phyloP scores from a whole-genome alignment of 192 early-diverging fungal species.

The Pecoramyces ruminantium region DNA sequence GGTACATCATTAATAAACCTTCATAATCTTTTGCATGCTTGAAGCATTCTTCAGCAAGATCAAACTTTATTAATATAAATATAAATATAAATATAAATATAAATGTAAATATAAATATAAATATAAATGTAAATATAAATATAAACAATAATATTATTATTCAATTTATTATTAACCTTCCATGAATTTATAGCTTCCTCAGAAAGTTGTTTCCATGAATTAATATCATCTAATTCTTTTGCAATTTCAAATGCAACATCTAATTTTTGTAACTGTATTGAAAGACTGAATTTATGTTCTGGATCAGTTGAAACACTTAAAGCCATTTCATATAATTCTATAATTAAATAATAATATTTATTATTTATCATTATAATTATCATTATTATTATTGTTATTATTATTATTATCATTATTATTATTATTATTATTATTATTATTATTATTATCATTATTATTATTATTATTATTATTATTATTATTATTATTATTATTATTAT shows the following conservation, averaged over 20 bases:
- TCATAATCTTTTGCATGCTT: constrained; percentile 76
- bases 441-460: no score
- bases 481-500: no score
- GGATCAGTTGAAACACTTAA: constrained; percentile 83
- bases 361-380: background rate
- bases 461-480: no score
- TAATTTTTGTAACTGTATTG: constrained; percentile 67
- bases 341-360: background rate
- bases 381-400: no score
- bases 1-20: constrained; percentile 78
- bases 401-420: no score
- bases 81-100: no score
- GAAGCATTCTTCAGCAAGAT: constrained; percentile 79
- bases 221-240: constrained; percentile 54
- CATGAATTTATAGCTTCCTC: constrained; percentile 78
- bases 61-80: constrained; percentile 18
- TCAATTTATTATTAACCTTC: constrained; percentile 34
- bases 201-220: constrained; percentile 86
- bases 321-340: constrained; percentile 73
- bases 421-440: no score
- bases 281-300: constrained; percentile 91
- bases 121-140: no score
- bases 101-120: no score
- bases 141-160: background rate
- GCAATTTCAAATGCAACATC: constrained; percentile 79